Evolutionary conservation across 257 asterid species (phyloP).

Genomic region (Solanum microdontum): DNA sequence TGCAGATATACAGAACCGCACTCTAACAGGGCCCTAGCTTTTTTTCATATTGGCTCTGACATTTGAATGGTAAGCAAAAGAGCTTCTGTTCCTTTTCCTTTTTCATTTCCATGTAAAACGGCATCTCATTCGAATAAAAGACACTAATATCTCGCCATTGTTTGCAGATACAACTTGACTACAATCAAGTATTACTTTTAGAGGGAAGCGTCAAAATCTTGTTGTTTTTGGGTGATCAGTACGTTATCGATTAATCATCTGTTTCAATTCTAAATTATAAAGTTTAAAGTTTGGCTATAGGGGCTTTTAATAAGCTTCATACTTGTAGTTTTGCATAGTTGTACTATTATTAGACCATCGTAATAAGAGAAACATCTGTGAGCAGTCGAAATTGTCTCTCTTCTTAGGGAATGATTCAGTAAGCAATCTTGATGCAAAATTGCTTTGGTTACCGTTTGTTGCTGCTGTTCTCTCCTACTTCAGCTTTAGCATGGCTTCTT

Average conservation of each 20-base stretch:
- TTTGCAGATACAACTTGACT: not conserved
- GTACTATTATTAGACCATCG: not conserved
- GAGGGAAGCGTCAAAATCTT: not conserved
- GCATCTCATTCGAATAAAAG: not conserved
- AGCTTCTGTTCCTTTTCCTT: not conserved
- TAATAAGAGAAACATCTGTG: not conserved
- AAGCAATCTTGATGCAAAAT: not conserved
- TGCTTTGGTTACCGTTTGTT: not conserved
- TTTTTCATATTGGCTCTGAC: not conserved
- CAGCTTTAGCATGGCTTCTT: not conserved
- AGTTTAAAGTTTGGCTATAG: not conserved
- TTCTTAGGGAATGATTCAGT: not conserved
- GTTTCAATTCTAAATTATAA: not conserved
- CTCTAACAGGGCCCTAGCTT: constrained; percentile 12
- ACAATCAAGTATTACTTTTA: not conserved
- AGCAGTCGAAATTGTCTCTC: not conserved
- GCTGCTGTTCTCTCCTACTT: not conserved
- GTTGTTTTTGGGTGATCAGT: not conserved
- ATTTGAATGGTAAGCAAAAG: not conserved
- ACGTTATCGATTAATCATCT: not conserved
- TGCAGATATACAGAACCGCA: constrained; percentile 46
- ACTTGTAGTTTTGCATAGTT: not conserved
- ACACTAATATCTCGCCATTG: not conserved
- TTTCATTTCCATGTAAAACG: not conserved
- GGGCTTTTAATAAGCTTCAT: not conserved